Base-by-base conservation (phyloP, 2,329 filamentous ascomycete species). In the Amesomyces nigricolor region DNA sequence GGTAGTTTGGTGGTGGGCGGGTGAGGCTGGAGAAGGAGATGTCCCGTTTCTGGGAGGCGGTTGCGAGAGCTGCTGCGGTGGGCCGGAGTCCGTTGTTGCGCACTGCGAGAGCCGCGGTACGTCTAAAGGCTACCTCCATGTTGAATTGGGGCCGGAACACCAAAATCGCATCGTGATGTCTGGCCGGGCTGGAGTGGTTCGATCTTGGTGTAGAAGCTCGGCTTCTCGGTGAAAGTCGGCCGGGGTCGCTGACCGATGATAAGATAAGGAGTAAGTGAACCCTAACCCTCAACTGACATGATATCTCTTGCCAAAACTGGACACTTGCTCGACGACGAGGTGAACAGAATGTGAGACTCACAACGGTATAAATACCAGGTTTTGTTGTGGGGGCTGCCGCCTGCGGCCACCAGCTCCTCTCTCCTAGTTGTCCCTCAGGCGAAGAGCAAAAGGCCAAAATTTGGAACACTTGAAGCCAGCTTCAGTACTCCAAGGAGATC, bases 11-110 rank as follows among this genome's bases (percentile, higher is more conserved):
- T 26, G 82, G 80, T 49, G 92, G 92, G 6, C 94, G 88, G 71
- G 88, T 88, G 64, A 95, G 82, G 60, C 90, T 82, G 43, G 91
- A 95, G 76, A 96, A 95, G 32, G 71, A 95, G 76, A 96, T 95
- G 35, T 71, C 68, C 38, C 62, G 54, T 22, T 51, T 49, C 29
- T 45, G 51, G 47, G 38, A 22, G 26, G 52, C 30, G 6, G 37
- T 30, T 32, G 49, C 4, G 14, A 44, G 13, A 2, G 44, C 39
- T 9, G 49, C 26, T 11, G 29, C 29, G n/a, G 47, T 26, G 11
- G 54, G 56, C 22, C 54, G 48, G 32, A 52, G 48, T 35, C 47
- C 19, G 11, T 53, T 51, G 32, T 26, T 57, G 53, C 61, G 62
- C 39, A 54, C 58, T 47, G 59, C 49, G n/a, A 59, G 30, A 22